phyloP scores from a whole-genome alignment of 495 filamentous ascomycete genomes.

The Physcia stellaris region DNA sequence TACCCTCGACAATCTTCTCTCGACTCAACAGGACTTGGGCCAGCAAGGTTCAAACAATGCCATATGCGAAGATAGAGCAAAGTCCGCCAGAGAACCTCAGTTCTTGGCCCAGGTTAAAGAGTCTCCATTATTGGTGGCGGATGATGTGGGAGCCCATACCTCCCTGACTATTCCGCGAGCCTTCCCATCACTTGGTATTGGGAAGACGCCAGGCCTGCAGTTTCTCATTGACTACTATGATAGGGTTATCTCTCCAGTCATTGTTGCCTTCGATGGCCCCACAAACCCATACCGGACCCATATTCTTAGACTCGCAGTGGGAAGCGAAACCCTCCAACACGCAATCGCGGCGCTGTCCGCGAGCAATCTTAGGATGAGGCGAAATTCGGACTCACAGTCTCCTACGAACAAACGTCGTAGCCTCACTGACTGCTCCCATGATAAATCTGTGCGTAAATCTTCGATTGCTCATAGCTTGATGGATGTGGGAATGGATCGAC shows the following conservation, averaged over 20 bases:
- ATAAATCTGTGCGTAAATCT: conserved; percentile 27
- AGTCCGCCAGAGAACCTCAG: conserved; percentile 9
- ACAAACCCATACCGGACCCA: conserved; percentile 76
- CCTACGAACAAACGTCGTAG: conserved; percentile 24
- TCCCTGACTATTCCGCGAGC: conserved; percentile 29
- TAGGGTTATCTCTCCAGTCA: conserved; percentile 77
- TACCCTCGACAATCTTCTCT: conserved; percentile 9
- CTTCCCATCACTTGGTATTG: conserved; percentile 32
- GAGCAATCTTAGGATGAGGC: conserved; percentile 56
- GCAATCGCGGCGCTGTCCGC: conserved; percentile 82
- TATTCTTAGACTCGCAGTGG: conserved; percentile 62
- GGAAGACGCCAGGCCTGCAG: conserved; percentile 41
- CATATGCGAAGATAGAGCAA: conserved; percentile 3
- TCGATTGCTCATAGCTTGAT: conserved; percentile 30
- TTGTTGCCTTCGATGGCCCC: conserved; percentile 81
- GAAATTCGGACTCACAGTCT: conserved; percentile 27
- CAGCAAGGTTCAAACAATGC: conserved; percentile 9
- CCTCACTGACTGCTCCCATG: conserved; percentile 11
- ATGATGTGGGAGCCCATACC: conserved; percentile 20
- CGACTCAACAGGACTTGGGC: conserved; percentile 7
- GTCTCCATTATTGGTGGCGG: conserved; percentile 8
- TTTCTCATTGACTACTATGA: conserved; percentile 54
- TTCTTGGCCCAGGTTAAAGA: conserved; percentile 8
- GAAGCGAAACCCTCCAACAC: conserved; percentile 73
- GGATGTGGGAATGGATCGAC: conserved; percentile 9